Evolutionary conservation across 176 grass and related monocot genomes (phyloP).

Genomic region (Triticum aestivum): DNA sequence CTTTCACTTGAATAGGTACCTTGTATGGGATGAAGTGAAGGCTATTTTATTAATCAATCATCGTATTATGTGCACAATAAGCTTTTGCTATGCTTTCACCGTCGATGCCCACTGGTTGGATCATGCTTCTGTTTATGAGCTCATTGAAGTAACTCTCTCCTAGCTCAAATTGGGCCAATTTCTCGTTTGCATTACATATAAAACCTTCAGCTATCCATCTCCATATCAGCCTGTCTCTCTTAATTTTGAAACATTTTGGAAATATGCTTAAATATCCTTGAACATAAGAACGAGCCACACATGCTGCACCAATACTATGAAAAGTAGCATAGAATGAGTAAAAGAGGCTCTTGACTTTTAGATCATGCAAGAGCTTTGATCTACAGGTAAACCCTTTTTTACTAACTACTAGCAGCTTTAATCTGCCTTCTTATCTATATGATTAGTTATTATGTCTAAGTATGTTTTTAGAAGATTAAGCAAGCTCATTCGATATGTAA

Average conservation of each 20-base stretch:
- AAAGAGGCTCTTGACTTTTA: not conserved
- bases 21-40: not conserved
- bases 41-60: not conserved
- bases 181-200: not conserved
- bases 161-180: not conserved
- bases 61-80: not conserved
- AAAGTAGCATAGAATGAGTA: not conserved
- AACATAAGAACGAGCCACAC: not conserved
- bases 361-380: not conserved
- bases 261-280: not conserved
- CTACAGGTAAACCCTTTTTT: not conserved
- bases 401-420: not conserved
- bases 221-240: not conserved
- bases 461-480: constrained; percentile 1
- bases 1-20: not conserved
- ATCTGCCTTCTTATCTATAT: not conserved
- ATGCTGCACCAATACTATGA: not conserved
- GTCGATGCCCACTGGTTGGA: not conserved
- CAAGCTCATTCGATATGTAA: not conserved
- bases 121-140: not conserved
- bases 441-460: not conserved
- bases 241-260: not conserved
- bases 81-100: not conserved
- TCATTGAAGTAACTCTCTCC: not conserved
- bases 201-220: not conserved